Evolutionary conservation across 768 basidiomycete species (phyloP).

Genomic region (Podaxis pistillaris): DNA sequence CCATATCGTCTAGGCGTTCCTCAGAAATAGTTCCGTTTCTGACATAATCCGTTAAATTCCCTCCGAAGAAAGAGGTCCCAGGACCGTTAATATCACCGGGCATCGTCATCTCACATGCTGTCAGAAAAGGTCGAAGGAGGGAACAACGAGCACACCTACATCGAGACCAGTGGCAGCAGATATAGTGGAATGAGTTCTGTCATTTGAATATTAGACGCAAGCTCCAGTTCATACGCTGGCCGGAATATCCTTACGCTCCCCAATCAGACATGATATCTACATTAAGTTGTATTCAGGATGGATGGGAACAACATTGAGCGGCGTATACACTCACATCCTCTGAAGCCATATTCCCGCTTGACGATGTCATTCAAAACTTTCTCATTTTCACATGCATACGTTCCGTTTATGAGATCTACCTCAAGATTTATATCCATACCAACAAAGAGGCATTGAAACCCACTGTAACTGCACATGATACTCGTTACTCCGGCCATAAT

Average conservation of each 20-base stretch:
- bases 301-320: background rate
- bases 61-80: conserved; percentile 58
- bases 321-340: conserved; percentile 50
- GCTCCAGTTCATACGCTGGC: background rate
- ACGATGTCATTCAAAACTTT: conserved; percentile 69
- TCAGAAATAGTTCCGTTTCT: conserved; percentile 69
- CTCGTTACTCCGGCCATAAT: conserved; percentile 73
- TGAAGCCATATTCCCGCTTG: conserved; percentile 75
- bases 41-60: conserved; percentile 65
- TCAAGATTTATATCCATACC: background rate
- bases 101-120: conserved; percentile 60
- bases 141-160: conserved; percentile 31
- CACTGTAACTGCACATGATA: conserved; percentile 79
- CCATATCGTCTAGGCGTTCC: conserved; percentile 75
- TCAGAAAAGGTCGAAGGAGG: background rate
- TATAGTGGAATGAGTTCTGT: conserved; percentile 56
- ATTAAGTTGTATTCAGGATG: background rate
- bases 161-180: conserved; percentile 62
- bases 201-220: background rate
- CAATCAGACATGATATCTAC: conserved; percentile 74
- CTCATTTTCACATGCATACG: conserved; percentile 75
- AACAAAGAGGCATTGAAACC: conserved; percentile 18
- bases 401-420: conserved; percentile 63
- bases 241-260: conserved; percentile 43
- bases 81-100: conserved; percentile 54